Evolutionary conservation across 1,284 basidiomycete genomes (phyloP), one percentile per base, ranked within the genome.

Genomic region (Cystobasidiaceae sp.): DNA sequence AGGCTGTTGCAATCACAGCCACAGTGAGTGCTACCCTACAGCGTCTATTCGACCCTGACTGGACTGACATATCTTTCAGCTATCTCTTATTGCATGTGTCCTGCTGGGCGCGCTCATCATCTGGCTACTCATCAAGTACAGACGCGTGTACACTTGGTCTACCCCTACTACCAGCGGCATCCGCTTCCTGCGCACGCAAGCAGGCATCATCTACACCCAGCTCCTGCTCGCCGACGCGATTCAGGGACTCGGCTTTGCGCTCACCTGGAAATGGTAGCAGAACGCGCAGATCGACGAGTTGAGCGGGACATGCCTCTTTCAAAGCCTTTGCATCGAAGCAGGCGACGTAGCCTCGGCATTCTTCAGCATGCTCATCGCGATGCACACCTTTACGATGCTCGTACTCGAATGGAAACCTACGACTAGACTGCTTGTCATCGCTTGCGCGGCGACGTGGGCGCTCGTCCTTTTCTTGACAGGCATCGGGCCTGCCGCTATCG

Each of bases 111-210:
- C 25, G 28, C 37, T 52, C 19, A 32, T 57, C 28, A 27, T 21
- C 39, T 57, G 45, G 21, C 44, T 57, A 11, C n/a, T 44, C 8
- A 11, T 57, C 34, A 25, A 30, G 21, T 45, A 44, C 30, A 34
- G 55, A n/a, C 17, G 39, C 34, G n/a, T 27, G 4, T 13, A 19
- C 7, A 46, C 19, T 23, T 21, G 45, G 19, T 13, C 43, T 21
- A 32, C 27, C 19, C 39, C 39, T n/a, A 28, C 13, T 15, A 28
- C 21, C 19, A 19, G 21, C 23, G 39, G 44, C 13, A 21, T 57
- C 34, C 59, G 51, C n/a, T 62, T 62, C 50, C 59, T 62, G 5
- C 39, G 44, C 33, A 34, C 59, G 19, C 59, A 62, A 44, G 39
- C 44, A 5, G 59, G 59, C 9, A 21, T 27, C 11, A 52, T 62